phyloP scores from a whole-genome alignment of 768 basidiomycete genomes.

The Tulasnella calospora region DNA sequence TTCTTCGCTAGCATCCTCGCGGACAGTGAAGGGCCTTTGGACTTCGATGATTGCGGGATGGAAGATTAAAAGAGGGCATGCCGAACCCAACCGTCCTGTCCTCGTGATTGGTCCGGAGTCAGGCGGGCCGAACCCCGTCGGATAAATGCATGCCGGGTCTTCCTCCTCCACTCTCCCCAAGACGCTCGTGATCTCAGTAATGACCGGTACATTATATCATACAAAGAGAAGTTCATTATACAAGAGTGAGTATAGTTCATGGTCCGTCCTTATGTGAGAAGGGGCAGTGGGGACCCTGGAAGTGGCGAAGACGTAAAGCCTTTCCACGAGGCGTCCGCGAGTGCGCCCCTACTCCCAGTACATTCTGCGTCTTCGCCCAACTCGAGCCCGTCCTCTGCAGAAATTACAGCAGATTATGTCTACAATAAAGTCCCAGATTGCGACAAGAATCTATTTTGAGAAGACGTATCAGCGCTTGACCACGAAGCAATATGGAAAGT shows the following conservation, averaged over 20 bases:
- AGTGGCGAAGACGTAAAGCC: not conserved
- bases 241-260: not conserved
- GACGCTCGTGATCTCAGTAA: not conserved
- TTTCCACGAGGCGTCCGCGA: not conserved
- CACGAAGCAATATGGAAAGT: not conserved
- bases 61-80: not conserved
- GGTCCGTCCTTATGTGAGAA: not conserved
- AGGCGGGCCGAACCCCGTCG: not conserved
- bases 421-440: conserved; percentile 28
- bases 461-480: not conserved
- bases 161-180: not conserved
- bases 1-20: not conserved
- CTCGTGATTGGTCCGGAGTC: not conserved
- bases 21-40: not conserved
- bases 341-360: not conserved
- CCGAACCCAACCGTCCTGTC: not conserved
- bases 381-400: not conserved
- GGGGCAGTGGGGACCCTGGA: not conserved
- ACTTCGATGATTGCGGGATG: not conserved
- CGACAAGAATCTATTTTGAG: conserved; percentile 10
- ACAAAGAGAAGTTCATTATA: not conserved
- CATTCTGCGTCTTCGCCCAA: not conserved
- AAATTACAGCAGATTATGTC: conserved; percentile 29
- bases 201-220: not conserved
- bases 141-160: not conserved